Base-by-base conservation (phyloP, 495 filamentous ascomycete genomes). In the Poronia punctata region DNA sequence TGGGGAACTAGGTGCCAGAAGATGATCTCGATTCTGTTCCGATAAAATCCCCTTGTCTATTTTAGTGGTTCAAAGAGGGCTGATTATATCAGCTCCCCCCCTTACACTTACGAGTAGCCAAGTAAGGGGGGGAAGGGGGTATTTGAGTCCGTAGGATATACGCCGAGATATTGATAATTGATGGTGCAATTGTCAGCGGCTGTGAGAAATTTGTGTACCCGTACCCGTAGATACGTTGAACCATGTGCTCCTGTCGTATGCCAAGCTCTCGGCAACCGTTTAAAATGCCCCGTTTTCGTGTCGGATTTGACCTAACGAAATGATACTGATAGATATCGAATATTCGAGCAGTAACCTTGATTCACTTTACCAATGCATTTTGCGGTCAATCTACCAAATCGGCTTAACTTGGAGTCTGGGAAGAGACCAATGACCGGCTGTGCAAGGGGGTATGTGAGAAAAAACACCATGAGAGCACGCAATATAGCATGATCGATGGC, bases 151-250 rank as follows among this genome's bases (percentile, higher is more conserved):
- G n/a, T n/a, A n/a, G n/a, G n/a, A n/a, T n/a, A n/a, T n/a, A n/a
- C n/a, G n/a, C n/a, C n/a, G n/a, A n/a, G n/a, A n/a, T n/a, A n/a
- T n/a, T n/a, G n/a, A n/a, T n/a, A n/a, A n/a, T n/a, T n/a, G n/a
- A 40, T 40, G 38, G 38, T 40, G 38, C 19, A 20, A 23, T 41
- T 41, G 28, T 23, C 28, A 41, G 38, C 34, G 38, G 38, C 26
- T 14, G 38, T 22, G 28, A 40, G 27, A n/a, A n/a, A n/a, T n/a
- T n/a, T n/a, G n/a, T n/a, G n/a, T n/a, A n/a, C n/a, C n/a, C n/a
- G n/a, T n/a, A n/a, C n/a, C n/a, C n/a, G 19, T 20, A 32, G 7
- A n/a, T 9, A 16, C 29, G 5, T 5, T 17, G 15, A 24, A 22
- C 29, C 38, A 41, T 41, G 29, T 34, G 28, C 20, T 41, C 4